Evolutionary conservation across 805 yeast genomes (phyloP), one percentile per base, ranked within the genome.

Genomic region (Lipomyces anomalus): DNA sequence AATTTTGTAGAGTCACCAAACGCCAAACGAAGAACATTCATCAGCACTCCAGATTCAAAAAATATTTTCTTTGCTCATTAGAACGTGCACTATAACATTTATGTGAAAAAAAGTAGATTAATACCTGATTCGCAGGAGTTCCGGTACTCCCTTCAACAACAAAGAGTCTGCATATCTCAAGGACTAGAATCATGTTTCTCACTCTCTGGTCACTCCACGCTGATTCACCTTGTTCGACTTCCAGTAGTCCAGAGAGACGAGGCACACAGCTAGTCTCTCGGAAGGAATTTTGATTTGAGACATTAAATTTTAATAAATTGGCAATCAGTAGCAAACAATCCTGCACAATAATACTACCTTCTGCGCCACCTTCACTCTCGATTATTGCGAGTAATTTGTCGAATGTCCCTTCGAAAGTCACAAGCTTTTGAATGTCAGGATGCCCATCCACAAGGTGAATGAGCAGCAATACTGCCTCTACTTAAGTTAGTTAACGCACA

Each of bases 401-500:
- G 60, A 92, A 89, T 0, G 94, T 82, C 55, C 86, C 89, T 61
- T 92, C 97, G 61, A 92, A 92, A 0, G 95, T 98, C 6, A 94
- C 94, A 17, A 92, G 68, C 59, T 88, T 89, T 62, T 92, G 98
- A 26, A 90, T 80, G 62, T 86, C 90, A 48, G 80, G 78, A 57
- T 87, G 85, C 48, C 84, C 82, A 56, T 81, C 80, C 9, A 80
- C 94, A 2, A 92, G 71, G 7, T 88, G 82, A 80, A 84, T 81
- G 41, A 94, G 68, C n/a, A 94, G 68, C 42, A 90, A 65, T 5
- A 55, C 46, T 2, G 92, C 79, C 64, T 92, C 71, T 46, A 18
- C 22, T 9, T 3, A 22, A 16, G 22, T 11, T 29, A 17, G 17
- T 18, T 9, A 21, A 38, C 18, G 28, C 35, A 22, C 18, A 22